These are phyloP conservation scores for Chalciporus piperatus DNA, from an alignment of 768 basidiomycete genomes.

Conservation along the genomic window DNA sequence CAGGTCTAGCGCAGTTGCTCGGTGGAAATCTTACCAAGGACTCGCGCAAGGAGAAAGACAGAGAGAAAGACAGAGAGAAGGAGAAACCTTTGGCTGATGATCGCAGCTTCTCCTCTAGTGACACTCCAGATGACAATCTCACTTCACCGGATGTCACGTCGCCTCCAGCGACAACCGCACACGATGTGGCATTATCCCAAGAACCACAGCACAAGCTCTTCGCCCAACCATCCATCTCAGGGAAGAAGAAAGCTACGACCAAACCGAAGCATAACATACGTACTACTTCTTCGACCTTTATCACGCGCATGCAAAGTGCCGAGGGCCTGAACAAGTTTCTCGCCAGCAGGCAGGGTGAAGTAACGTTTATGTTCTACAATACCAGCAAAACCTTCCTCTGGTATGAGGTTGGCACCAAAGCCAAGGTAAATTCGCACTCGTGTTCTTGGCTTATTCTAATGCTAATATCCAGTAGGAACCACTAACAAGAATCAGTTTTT, in stretches of 20 bases:
- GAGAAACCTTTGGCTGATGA: slow-evolving; percentile 47
- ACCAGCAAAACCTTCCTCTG: slow-evolving; percentile 80
- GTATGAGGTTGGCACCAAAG: slow-evolving; percentile 81
- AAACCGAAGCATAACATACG: slow-evolving; percentile 90
- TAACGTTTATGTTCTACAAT: slow-evolving; percentile 86
- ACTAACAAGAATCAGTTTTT: slow-evolving; percentile 79
- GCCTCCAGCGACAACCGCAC: slow-evolving; percentile 33
- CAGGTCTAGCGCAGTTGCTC: slow-evolving; percentile 67
- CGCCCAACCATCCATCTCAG: slow-evolving; percentile 42
- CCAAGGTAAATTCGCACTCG: slow-evolving; percentile 54
- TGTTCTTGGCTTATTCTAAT: not conserved
- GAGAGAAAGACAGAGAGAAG: slow-evolving; percentile 40
- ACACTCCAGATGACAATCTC: slow-evolving; percentile 62
- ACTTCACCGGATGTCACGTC: slow-evolving; percentile 40
- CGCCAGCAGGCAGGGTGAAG: slow-evolving; percentile 79
- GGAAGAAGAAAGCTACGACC: slow-evolving; percentile 63
- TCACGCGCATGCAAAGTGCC: slow-evolving; percentile 77
- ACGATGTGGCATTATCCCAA: slow-evolving; percentile 26
- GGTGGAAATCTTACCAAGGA: slow-evolving; percentile 60
- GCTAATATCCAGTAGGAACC: slow-evolving; percentile 61
- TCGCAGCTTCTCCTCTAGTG: slow-evolving; percentile 78
- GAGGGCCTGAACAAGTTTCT: slow-evolving; percentile 75
- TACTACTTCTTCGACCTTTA: slow-evolving; percentile 90
- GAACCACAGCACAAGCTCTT: slow-evolving; percentile 57
- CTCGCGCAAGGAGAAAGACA: slow-evolving; percentile 42